Evolutionary conservation across 2,329 filamentous ascomycete species (phyloP), one percentile per base, ranked within the genome.

Genomic region (Colletotrichum sp.): DNA sequence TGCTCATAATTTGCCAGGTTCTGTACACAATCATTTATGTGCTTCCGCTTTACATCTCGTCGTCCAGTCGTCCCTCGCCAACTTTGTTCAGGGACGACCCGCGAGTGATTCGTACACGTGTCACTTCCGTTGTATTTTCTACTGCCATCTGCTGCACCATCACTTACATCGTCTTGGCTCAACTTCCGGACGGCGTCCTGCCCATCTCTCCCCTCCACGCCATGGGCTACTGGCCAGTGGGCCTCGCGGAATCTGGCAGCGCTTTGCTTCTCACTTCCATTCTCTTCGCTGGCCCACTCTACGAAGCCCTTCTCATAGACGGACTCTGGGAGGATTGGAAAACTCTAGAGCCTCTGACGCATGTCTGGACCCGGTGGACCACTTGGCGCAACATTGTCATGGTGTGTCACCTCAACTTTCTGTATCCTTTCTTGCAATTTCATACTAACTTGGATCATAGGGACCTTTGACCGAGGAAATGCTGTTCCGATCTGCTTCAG

Each of bases 391-490:
- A 98, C 82, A 92, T 94, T 82, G 90, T 98, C 76, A 95, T 95
- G 55, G 96, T 97, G 21, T 28, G 61, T 38, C 13, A 24, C 32
- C 34, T 34, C 21, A 21, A 21, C 16, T 64, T 18, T 18, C 30
- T 16, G 21, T 26, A 36, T 10, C 30, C 6, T n/a, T 64, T 34
- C 30, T 26, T 21, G 12, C 26, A 4, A 30, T 15, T 43, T 6
- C 12, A 26, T 24, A 34, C 26, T 73, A 13, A 73, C 28, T 56
- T 74, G 48, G 48, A 32, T 16, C 21, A n/a, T 48, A 94, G 93
- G 96, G 95, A 43, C 96, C 97, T 1, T 87, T 97, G 70, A 98
- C 96, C 13, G 97, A 99, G 86, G 97, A 99, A 85, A 88, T 98
- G 76, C 94, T 98, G 80, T 99, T 98, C 88, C 94, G 97, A 81